These are phyloP conservation scores for Scytalidium sp. DNA, from an alignment of 2,329 filamentous ascomycete genomes.

Conservation along the genomic window DNA sequence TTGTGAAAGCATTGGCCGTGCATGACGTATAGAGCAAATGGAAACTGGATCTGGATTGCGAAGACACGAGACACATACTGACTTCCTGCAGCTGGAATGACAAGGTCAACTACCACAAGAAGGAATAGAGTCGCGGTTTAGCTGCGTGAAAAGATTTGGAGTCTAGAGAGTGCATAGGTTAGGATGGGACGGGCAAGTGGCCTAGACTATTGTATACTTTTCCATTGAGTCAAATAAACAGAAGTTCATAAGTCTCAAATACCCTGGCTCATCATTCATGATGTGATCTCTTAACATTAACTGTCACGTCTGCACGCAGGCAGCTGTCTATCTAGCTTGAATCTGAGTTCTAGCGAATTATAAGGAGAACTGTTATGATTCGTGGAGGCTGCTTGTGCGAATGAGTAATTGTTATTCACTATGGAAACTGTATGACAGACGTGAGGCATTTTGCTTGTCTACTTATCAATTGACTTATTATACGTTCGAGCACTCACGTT, in stretches of 20 bases:
- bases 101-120: conserved; percentile 92
- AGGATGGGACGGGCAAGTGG: not conserved
- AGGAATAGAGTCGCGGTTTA: conserved; percentile 15
- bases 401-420: no score
- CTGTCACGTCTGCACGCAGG: no score
- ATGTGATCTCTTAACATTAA: no score
- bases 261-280: no score
- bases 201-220: not conserved
- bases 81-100: conserved; percentile 75
- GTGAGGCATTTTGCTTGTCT: no score
- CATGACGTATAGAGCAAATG: conserved; percentile 1
- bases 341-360: no score
- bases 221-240: not conserved
- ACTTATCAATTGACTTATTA: no score
- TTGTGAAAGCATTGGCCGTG: not conserved
- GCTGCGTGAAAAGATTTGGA: not conserved
- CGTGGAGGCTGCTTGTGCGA: no score
- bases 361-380: no score
- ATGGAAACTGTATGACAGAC: no score
- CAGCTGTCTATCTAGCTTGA: no score
- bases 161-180: not conserved
- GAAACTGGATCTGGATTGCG: conserved; percentile 9
- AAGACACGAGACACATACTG: not conserved
- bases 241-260: not conserved
- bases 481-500: no score